Base-by-base conservation (phyloP, 2,329 filamentous ascomycete genomes). In the Lasiodiplodia hormozganensis region DNA sequence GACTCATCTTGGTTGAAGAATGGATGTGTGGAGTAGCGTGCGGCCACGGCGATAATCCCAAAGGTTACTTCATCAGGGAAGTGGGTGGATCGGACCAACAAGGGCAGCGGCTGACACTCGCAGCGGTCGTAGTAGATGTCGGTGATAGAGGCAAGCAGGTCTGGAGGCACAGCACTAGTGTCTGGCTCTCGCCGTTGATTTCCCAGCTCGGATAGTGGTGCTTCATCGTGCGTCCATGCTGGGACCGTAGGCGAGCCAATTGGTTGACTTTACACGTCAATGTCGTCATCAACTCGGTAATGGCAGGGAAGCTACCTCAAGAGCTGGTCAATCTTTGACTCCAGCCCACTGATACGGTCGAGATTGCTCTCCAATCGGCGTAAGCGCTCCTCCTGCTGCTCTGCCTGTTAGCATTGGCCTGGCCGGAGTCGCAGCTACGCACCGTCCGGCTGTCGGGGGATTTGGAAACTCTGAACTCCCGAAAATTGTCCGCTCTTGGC, bases 301-400 rank as follows among this genome's bases (percentile, higher is more conserved):
- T 25, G 49, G 21, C n/a, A 2, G 31, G 31, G 28, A 28, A 28
- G 5, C 3, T 25, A 4, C 3, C 12, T 52, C 49, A 25, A 52
- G 23, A 14, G 49, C n/a, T 23, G 23, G 23, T 52, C 49, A 21
- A 52, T 52, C 23, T 14, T 52, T 4, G 21, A 21, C n/a, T 52
- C 49, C 3, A 52, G 10, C 21, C 49, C 21, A 52, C 21, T 12
- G n/a, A 52, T 52, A 12, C 23, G 49, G 23, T 52, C 49, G 18
- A 52, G 49, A 21, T 52, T 52, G 49, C n/a, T 25, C 49, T 52
- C 49, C 49, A 52, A 52, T n/a, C 23, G 49, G 23, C 49, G 49
- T 7, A 52, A 16, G 21, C 49, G 49, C 10, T 52, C 49, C 14
- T 52, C 49, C 10, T 52, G 49, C 21, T 52, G 49, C n/a, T 25